Conservation (phyloP, 1,284 basidiomycete genomes). For the Chalciporus piperatoides region DNA sequence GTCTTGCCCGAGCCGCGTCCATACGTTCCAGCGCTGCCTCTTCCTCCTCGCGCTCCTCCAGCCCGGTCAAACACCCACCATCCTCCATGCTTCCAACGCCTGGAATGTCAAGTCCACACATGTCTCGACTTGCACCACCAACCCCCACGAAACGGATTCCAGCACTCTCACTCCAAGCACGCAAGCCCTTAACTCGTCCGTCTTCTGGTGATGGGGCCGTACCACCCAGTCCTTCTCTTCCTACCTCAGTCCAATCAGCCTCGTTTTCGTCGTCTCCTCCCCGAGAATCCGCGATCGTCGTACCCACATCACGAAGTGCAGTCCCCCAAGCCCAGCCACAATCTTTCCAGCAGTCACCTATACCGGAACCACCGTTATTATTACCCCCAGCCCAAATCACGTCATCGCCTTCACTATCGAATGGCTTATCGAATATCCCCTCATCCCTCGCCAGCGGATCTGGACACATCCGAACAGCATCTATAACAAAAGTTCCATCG, state of each 20-base stretch:
- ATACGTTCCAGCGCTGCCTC: conserved; percentile 35
- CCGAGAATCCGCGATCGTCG: conserved; percentile 10
- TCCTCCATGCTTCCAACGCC: conserved; percentile 24
- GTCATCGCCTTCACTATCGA: conserved; percentile 17
- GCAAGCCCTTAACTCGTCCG: conserved; percentile 33
- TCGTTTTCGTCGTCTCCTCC: conserved; percentile 18
- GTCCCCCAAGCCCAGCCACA: conserved; percentile 14
- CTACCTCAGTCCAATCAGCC: conserved; percentile 5
- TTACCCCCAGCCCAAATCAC: conserved; percentile 16
- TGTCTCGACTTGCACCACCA: conserved; percentile 32
- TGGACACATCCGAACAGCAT: conserved; percentile 19
- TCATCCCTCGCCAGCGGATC: conserved; percentile 12
- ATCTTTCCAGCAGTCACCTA: conserved; percentile 17
- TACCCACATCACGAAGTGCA: conserved; percentile 10
- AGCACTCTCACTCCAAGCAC: conserved; percentile 33
- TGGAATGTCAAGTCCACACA: conserved; percentile 22
- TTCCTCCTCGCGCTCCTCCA: conserved; percentile 40
- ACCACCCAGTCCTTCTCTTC: conserved; percentile 24
- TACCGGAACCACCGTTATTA: conserved; percentile 6
- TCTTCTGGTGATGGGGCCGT: conserved; percentile 25
- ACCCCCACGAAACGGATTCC: conserved; percentile 41
- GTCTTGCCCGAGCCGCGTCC: conserved; percentile 36
- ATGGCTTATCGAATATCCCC: conserved; percentile 3
- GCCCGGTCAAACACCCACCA: conserved; percentile 37
- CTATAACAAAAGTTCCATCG: conserved; percentile 25